Base-by-base conservation (phyloP, 2,329 filamentous ascomycete species). In the Colletotrichum sp. region DNA sequence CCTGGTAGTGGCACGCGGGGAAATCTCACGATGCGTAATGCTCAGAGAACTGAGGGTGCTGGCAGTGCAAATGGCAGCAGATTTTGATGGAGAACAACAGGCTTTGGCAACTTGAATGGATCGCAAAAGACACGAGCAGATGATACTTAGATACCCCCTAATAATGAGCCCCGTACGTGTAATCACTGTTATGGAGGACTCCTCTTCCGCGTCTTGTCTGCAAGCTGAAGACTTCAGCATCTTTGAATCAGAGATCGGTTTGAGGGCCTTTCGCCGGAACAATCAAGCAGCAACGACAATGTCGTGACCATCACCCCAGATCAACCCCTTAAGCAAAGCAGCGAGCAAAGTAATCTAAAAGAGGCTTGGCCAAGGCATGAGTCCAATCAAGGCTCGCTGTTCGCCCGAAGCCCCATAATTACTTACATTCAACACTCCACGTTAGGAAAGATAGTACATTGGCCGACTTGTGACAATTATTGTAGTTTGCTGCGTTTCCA, bases 171-270 rank as follows among this genome's bases (percentile, higher is more conserved):
- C 10, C 44, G 44, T 13, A 13, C 13, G 18, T 1, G n/a, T 1
- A 49, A 21, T 4, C 10, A 13, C 10, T 52, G n/a, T 13, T 13
- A 13, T 8, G 4, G 1, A 52, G 5, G 10, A 52, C 10, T 21
- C 3, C 10, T 13, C 3, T 13, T 21, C 7, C 10, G n/a, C 10
- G 2, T 13, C 4, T 49, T 7, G 18, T 4, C 44, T 2, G 3
- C 3, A 5, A 6, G 1, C 5, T 10, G 1, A 1, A 6, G 18
- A 44, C 5, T 1, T n/a, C 39, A 6, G 5, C 39, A 1, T 44
- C 9, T 9, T 1, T 6, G 5, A 44, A 1, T n/a, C 39, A 5
- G 36, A 36, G 13, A 6, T 15, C 7, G 15, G 34, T 1, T 44
- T 9, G 8, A 44, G 8, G 8, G 8, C 2, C 8, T 6, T n/a